A percentile compares a stretch with the other conserved stretches of the same genome.
Conservation (phyloP, 2,329 filamentous ascomycete species). For the Sphaceloma murrayae region DNA sequence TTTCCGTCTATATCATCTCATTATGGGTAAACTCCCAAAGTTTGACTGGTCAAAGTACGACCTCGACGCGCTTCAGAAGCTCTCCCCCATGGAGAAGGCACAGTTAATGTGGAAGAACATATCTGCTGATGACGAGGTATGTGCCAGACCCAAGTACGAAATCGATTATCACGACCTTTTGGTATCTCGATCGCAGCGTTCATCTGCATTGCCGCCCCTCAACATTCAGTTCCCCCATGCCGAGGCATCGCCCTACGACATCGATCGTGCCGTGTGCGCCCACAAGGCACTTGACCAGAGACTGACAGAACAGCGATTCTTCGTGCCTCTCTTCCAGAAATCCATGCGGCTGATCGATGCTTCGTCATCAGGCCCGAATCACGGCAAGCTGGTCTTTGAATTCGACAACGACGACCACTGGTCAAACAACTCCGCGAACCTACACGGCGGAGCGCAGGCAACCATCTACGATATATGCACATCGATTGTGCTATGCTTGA, state of each 20-base stretch:
- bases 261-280: too few relatives aligned
- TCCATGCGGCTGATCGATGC: constrained; percentile 11
- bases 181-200: neutral
- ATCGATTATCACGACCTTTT: too few relatives aligned
- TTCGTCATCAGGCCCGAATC: neutral
- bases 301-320: constrained; percentile 11
- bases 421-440: constrained; percentile 39
- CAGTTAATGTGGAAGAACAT: constrained; percentile 11
- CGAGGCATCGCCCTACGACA: too few relatives aligned
- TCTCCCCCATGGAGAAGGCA: constrained; percentile 6
- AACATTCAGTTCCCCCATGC: too few relatives aligned
- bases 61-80: constrained; percentile 4
- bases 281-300: too few relatives aligned
- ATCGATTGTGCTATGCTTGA: constrained; percentile 30
- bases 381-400: constrained; percentile 30
- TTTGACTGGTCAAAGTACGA: constrained; percentile 14
- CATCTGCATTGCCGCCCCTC: too few relatives aligned
- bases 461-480: constrained; percentile 48
- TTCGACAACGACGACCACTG: constrained; percentile 37
- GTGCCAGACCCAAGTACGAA: too few relatives aligned
- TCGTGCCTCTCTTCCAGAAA: constrained; percentile 9
- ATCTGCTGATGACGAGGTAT: constrained; percentile 6
- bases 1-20: too few relatives aligned
- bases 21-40: constrained; percentile 14
- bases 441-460: constrained; percentile 47